These are phyloP conservation scores for Nigrospora osmanthi DNA, from an alignment of 2,329 filamentous ascomycete species.

Conservation along the genomic window DNA sequence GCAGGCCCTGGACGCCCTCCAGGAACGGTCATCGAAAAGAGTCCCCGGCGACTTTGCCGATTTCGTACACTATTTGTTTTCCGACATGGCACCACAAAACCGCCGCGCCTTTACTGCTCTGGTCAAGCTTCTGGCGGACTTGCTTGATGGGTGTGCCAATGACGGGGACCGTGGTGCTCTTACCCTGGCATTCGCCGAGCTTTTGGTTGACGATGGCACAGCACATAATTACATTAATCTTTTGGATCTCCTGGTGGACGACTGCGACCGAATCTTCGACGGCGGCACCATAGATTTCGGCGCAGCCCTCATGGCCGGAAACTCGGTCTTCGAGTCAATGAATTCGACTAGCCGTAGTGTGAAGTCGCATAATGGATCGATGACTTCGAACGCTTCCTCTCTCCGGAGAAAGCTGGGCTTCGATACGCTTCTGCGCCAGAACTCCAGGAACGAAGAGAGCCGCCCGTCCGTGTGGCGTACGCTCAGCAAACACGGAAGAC, in stretches of 20 bases:
- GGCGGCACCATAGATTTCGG: conserved; percentile 32
- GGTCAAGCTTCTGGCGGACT: conserved; percentile 77
- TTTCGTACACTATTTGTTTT: conserved; percentile 57
- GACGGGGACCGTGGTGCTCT: conserved; percentile 84
- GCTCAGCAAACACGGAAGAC: conserved; percentile 72
- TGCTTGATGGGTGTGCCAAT: conserved; percentile 84
- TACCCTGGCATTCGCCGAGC: conserved; percentile 81
- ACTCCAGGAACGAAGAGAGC: conserved; percentile 66
- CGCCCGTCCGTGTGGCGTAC: conserved; percentile 76
- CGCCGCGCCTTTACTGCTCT: conserved; percentile 73
- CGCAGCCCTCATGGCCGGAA: conserved; percentile 30
- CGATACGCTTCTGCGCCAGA: conserved; percentile 66
- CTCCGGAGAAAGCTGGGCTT: conserved; percentile 79
- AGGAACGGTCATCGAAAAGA: conserved; percentile 56
- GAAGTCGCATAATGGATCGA: conserved; percentile 61
- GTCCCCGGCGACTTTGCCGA: conserved; percentile 67
- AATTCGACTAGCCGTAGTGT: conserved; percentile 49
- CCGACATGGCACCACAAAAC: conserved; percentile 62
- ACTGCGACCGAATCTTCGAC: conserved; percentile 83
- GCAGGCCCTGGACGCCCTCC: conserved; percentile 65
- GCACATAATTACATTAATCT: conserved; percentile 81
- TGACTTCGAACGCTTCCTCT: conserved; percentile 82
- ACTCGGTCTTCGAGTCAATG: conserved; percentile 48
- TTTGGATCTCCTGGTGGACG: conserved; percentile 80
- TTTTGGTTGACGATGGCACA: conserved; percentile 70